Percentiles rank a stretch among this genome's conserved stretches.
Evolutionary conservation across 2,329 filamentous ascomycete genomes (phyloP).

Genomic region (Byssothecium circinans): DNA sequence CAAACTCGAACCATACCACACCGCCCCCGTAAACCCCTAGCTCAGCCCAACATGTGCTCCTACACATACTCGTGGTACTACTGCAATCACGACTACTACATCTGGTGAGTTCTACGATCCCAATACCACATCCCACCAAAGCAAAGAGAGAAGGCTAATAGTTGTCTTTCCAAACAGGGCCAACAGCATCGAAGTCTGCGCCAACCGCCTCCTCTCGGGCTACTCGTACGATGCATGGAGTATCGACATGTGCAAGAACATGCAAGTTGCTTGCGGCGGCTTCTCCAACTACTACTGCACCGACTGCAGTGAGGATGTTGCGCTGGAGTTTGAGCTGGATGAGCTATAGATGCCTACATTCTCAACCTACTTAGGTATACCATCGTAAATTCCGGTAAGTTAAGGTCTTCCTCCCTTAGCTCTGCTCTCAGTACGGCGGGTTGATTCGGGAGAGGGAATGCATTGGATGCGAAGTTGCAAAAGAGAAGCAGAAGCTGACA

Average conservation of each 20-base stretch:
- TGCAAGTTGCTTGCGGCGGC: slow-evolving; percentile 45
- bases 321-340: slow-evolving; percentile 47
- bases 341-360: slow-evolving; percentile 23
- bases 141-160: slow-evolving; percentile 8
- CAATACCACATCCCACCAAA: neutral
- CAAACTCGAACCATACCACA: slow-evolving; percentile 8
- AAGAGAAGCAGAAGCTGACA: too few species aligned
- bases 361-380: too few species aligned
- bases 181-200: slow-evolving; percentile 51
- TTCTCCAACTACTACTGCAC: slow-evolving; percentile 50
- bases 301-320: slow-evolving; percentile 49
- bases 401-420: too few species aligned
- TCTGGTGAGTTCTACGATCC: slow-evolving; percentile 35
- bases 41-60: slow-evolving; percentile 44
- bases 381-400: too few species aligned
- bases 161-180: slow-evolving; percentile 23
- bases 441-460: too few species aligned
- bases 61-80: slow-evolving; percentile 53
- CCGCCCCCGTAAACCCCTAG: neutral
- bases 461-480: too few species aligned
- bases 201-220: slow-evolving; percentile 47
- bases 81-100: slow-evolving; percentile 54
- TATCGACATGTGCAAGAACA: slow-evolving; percentile 52
- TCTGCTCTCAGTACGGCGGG: too few species aligned
- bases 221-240: slow-evolving; percentile 54